Percentiles rank a stretch among this genome's conserved stretches.
Conservation (phyloP, 495 filamentous ascomycete genomes). For the Penicillium argentinense region DNA sequence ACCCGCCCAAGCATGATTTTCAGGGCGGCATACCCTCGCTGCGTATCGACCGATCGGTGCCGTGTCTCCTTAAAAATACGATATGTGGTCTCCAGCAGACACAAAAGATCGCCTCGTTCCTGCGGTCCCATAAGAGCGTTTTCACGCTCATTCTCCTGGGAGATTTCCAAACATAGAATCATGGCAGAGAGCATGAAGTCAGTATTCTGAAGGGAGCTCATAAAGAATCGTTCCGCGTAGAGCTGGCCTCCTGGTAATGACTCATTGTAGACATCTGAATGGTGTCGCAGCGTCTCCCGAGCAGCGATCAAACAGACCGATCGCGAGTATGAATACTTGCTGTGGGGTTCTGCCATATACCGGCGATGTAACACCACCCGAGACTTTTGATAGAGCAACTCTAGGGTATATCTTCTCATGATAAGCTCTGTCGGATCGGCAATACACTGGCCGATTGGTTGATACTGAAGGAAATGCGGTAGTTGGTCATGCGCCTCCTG, state of each 20-base stretch:
- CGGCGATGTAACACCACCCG: constrained; percentile 82
- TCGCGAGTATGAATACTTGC: constrained; percentile 80
- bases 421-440: constrained; percentile 75
- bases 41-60: constrained; percentile 72
- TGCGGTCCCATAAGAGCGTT: constrained; percentile 3
- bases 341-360: constrained; percentile 68
- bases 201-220: constrained; percentile 72
- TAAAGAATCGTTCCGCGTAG: constrained; percentile 70
- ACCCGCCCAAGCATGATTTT: constrained; percentile 75
- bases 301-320: constrained; percentile 78
- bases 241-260: constrained; percentile 70
- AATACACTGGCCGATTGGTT: constrained; percentile 68
- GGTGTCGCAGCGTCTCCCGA: constrained; percentile 70
- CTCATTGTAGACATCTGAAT: constrained; percentile 75
- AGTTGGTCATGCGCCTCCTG: constrained; percentile 65
- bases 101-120: constrained; percentile 63
- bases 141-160: constrained; percentile 22
- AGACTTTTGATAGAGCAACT: constrained; percentile 80
- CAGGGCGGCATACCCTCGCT: constrained; percentile 71
- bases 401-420: constrained; percentile 77
- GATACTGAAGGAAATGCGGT: constrained; percentile 68
- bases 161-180: constrained; percentile 79
- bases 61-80: constrained; percentile 69
- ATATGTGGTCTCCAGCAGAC: constrained; percentile 64
- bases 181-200: constrained; percentile 89